These are phyloP conservation scores for Elsinoe ampelina DNA, from an alignment of 2,329 filamentous ascomycete genomes.

Conservation along the genomic window DNA sequence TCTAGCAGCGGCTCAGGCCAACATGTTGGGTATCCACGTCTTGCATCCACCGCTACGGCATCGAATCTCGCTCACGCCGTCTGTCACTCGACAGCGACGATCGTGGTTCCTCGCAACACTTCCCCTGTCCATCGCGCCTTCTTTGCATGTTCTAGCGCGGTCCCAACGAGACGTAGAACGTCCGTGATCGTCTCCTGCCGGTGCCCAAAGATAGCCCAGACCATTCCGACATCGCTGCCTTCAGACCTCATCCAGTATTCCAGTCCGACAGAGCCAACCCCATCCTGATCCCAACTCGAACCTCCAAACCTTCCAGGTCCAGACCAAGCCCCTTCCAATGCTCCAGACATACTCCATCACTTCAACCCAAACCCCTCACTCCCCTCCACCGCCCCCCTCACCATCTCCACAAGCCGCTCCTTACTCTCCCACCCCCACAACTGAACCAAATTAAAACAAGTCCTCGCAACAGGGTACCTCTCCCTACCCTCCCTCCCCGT, in stretches of 20 bases:
- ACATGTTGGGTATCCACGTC: not conserved
- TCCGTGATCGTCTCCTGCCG: not conserved
- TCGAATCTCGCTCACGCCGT: not conserved
- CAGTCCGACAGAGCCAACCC: too few species aligned
- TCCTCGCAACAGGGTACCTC: slow-evolving; percentile 75
- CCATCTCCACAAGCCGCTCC: slow-evolving; percentile 57
- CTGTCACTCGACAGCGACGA: not conserved
- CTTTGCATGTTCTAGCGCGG: not conserved
- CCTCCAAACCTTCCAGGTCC: not conserved
- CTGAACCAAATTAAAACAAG: slow-evolving; percentile 80
- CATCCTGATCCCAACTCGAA: too few species aligned
- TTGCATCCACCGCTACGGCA: too few species aligned
- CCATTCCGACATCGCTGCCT: not conserved
- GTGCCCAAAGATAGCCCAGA: not conserved
- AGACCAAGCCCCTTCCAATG: not conserved
- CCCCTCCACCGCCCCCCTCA: slow-evolving; percentile 81
- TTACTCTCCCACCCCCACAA: slow-evolving; percentile 62
- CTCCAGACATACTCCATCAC: slow-evolving; percentile 28
- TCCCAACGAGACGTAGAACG: not conserved
- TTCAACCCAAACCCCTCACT: slow-evolving; percentile 91
- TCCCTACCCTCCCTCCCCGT: slow-evolving; percentile 46
- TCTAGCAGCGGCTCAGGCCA: not conserved
- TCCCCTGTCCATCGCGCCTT: not conserved
- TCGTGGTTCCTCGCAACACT: not conserved
- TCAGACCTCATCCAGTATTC: not conserved